Conservation (phyloP, 352 stramenopile genomes). For the Phytophthora sp. region DNA sequence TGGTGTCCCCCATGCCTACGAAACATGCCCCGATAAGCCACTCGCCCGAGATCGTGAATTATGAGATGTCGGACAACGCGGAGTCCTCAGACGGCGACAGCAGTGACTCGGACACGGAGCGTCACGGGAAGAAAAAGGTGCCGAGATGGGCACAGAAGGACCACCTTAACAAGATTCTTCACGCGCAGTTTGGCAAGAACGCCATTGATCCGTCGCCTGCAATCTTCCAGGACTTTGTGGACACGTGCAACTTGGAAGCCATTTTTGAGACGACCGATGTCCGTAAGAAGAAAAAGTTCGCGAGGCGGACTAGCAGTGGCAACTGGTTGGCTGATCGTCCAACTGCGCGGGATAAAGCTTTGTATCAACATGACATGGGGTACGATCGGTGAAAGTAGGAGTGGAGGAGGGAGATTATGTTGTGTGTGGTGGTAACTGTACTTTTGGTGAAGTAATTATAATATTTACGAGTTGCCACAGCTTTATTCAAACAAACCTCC, state of each 20-base stretch:
- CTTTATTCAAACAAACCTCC: conserved; percentile 24
- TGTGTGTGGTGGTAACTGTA: conserved; percentile 26
- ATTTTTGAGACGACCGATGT: conserved; percentile 82
- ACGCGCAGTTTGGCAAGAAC: conserved; percentile 75
- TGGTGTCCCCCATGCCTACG: conserved; percentile 6
- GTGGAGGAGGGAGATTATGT: conserved; percentile 7
- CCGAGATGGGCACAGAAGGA: conserved; percentile 80
- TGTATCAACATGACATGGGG: conserved; percentile 88
- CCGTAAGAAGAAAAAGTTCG: conserved; percentile 81
- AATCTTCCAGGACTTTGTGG: conserved; percentile 87
- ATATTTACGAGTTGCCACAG: conserved; percentile 47
- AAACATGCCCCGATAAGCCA: conserved; percentile 39
- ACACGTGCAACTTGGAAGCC: conserved; percentile 82
- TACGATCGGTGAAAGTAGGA: conserved; percentile 53
- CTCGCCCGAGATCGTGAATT: conserved; percentile 49
- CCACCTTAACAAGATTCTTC: conserved; percentile 72
- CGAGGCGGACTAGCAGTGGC: conserved; percentile 79
- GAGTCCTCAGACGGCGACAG: conserved; percentile 57
- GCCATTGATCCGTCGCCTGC: conserved; percentile 74
- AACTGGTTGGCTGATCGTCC: conserved; percentile 87
- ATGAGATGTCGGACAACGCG: conserved; percentile 85
- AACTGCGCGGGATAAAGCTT: conserved; percentile 74
- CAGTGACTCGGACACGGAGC: conserved; percentile 54
- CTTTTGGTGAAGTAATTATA: conserved; percentile 41
- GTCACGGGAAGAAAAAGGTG: conserved; percentile 76